Percentiles rank a stretch among this genome's conserved stretches.
phyloP scores from a whole-genome alignment of 306 rosid genomes.

The Myrica gale region DNA sequence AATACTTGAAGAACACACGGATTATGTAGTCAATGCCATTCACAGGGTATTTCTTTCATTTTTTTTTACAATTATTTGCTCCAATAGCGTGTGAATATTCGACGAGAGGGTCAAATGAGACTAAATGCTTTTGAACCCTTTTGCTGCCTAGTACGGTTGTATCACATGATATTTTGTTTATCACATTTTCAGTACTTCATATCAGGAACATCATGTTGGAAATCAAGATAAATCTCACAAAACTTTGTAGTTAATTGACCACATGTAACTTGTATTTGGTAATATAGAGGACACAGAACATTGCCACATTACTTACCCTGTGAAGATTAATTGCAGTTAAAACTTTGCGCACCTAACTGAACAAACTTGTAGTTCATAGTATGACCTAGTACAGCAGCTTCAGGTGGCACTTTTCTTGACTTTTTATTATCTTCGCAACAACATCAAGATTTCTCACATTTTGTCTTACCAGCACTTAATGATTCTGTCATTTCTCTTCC shows the following conservation, averaged over 20 bases:
- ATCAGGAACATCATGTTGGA: not conserved
- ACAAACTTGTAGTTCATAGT: not conserved
- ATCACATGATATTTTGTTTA: not conserved
- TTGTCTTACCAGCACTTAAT: slow-evolving; percentile 18
- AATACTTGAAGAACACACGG: slow-evolving; percentile 82
- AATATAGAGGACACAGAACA: not conserved
- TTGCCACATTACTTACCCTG: not conserved
- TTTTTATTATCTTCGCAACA: not conserved
- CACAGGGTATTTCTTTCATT: slow-evolving; percentile 65
- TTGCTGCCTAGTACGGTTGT: not conserved
- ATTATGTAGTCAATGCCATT: slow-evolving; percentile 82
- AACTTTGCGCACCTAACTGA: not conserved
- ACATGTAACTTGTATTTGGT: not conserved
- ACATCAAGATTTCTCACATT: slow-evolving; percentile 1
- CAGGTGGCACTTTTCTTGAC: slow-evolving; percentile 23
- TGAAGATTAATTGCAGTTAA: not conserved
- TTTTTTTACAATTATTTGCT: slow-evolving; percentile 19
- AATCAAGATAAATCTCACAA: not conserved
- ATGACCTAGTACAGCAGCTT: not conserved
- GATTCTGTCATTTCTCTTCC: slow-evolving; percentile 21
- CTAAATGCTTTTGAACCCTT: not conserved
- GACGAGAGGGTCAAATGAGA: slow-evolving; percentile 17
- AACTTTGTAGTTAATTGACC: not conserved
- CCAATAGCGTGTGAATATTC: slow-evolving; percentile 16
- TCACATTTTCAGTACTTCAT: not conserved